phyloP scores from a whole-genome alignment of 192 early-diverging fungal genomes.

The Radiomyces spectabilis region DNA sequence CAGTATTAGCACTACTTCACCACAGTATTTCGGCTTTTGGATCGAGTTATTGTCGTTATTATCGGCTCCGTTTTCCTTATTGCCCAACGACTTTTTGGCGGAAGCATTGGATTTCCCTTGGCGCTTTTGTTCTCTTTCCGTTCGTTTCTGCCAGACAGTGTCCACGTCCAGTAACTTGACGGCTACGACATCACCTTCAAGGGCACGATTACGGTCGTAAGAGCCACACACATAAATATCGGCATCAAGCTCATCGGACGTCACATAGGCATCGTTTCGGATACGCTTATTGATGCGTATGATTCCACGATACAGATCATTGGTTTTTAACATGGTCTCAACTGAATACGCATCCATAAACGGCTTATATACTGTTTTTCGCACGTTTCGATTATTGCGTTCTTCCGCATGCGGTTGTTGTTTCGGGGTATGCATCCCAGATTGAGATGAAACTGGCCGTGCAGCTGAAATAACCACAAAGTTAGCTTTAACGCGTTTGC shows the following conservation, averaged over 20 bases:
- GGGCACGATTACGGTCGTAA: conserved; percentile 63
- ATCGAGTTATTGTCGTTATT: conserved; percentile 11
- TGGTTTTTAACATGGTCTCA: background rate
- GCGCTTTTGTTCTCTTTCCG: conserved; percentile 23
- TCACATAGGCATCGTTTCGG: conserved; percentile 76
- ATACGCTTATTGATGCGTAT: conserved; percentile 23
- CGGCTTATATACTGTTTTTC: too few relatives aligned
- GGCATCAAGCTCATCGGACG: conserved; percentile 49
- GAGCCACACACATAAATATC: conserved; percentile 68
- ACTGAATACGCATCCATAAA: background rate
- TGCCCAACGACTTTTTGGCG: conserved; percentile 26
- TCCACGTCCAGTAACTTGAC: conserved; percentile 54
- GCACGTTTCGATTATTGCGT: too few relatives aligned
- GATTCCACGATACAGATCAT: background rate
- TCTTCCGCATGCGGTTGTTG: too few relatives aligned
- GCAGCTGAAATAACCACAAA: too few relatives aligned
- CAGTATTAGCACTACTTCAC: conserved; percentile 40
- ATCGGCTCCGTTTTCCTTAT: conserved; percentile 28
- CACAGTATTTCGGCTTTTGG: conserved; percentile 35
- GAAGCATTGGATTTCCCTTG: conserved; percentile 33
- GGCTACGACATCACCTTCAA: conserved; percentile 75
- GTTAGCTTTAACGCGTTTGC: too few relatives aligned
- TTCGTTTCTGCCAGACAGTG: conserved; percentile 36
- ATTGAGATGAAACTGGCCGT: too few relatives aligned
- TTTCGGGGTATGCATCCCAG: too few relatives aligned